Conservation (phyloP, 352 stramenopile species). For the Achlya hypogyna region DNA sequence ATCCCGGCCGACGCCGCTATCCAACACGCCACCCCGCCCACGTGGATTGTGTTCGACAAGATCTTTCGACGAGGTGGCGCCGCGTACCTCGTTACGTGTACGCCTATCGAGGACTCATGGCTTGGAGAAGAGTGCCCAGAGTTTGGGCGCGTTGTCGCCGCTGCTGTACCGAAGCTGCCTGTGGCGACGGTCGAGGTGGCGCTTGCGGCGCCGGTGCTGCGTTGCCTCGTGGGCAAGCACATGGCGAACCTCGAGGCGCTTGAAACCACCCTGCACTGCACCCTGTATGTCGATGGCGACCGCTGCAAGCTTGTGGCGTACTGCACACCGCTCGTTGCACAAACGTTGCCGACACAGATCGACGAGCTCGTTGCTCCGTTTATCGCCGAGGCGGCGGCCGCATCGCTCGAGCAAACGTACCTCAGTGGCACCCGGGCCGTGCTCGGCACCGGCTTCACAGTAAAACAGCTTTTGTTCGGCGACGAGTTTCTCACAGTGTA, state of each 20-base stretch:
- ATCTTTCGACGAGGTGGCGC: conserved; percentile 18
- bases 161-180: conserved; percentile 12
- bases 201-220: conserved; percentile 15
- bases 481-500: conserved; percentile 20
- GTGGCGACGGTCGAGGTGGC: conserved; percentile 9
- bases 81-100: conserved; percentile 14
- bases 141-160: conserved; percentile 17
- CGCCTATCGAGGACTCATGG: conserved; percentile 24
- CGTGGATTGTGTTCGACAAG: conserved; percentile 24
- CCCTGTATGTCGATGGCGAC: conserved; percentile 19
- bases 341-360: background rate
- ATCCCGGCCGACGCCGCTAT: conserved; percentile 15
- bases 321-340: conserved; percentile 16
- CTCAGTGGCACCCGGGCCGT: conserved; percentile 22
- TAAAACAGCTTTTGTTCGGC: conserved; percentile 22
- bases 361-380: conserved; percentile 2
- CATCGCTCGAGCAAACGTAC: conserved; percentile 22
- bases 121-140: conserved; percentile 20
- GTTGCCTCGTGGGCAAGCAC: conserved; percentile 23
- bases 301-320: conserved; percentile 9
- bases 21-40: background rate
- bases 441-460: conserved; percentile 20
- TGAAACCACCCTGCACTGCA: conserved; percentile 24
- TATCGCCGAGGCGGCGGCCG: background rate
- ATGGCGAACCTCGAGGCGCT: conserved; percentile 18